Conservation (phyloP, 192 early-diverging fungal species). For the Gorgonomyces haynaldii region DNA sequence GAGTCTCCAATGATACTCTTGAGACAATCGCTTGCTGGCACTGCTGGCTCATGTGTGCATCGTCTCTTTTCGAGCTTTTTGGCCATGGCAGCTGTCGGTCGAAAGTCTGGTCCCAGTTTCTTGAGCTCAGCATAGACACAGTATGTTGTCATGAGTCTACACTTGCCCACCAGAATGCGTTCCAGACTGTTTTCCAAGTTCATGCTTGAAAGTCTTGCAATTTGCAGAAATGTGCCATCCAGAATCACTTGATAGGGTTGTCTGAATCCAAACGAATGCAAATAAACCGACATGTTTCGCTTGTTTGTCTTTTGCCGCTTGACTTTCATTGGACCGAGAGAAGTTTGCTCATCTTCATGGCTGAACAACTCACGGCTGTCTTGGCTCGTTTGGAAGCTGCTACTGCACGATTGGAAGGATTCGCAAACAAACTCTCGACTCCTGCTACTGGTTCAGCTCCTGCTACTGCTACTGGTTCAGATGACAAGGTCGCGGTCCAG, state of each 20-base stretch:
- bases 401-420: constrained; percentile 77
- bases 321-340: constrained; percentile 79
- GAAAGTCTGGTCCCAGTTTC: constrained; percentile 48
- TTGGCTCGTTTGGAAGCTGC: constrained; percentile 87
- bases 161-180: constrained; percentile 49
- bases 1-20: constrained; percentile 54
- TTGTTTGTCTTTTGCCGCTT: constrained; percentile 75
- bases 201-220: constrained; percentile 48
- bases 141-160: constrained; percentile 57
- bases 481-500: too few species aligned
- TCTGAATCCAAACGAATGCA: constrained; percentile 69
- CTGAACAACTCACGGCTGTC: constrained; percentile 44
- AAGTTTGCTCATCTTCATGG: too few species aligned
- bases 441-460: constrained; percentile 18
- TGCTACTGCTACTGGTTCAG: too few species aligned
- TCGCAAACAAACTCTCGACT: constrained; percentile 38
- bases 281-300: constrained; percentile 71
- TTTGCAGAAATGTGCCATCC: constrained; percentile 71
- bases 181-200: constrained; percentile 52
- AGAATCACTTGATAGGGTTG: constrained; percentile 88
- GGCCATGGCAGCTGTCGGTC: constrained; percentile 43
- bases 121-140: constrained; percentile 68
- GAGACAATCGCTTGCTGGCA: constrained; percentile 59
- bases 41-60: constrained; percentile 60
- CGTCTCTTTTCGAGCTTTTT: constrained; percentile 67